phyloP scores from a whole-genome alignment of 768 basidiomycete species.

The Pleurotus salmoneostramineus region DNA sequence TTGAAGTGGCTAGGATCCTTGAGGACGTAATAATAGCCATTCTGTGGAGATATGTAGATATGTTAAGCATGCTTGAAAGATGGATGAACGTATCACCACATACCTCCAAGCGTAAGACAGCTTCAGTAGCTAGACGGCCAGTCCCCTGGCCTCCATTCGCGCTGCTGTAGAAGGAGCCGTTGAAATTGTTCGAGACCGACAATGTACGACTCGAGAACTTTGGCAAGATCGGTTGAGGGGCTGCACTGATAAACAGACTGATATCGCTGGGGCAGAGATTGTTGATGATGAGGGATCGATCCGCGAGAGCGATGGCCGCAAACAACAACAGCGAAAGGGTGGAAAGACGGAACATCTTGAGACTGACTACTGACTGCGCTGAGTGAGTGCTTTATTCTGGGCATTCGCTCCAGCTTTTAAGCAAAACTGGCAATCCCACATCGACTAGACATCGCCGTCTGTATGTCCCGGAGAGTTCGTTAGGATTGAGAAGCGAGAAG shows the following conservation, averaged over 20 bases:
- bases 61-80: neutral
- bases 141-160: conserved; percentile 16
- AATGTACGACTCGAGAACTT: conserved; percentile 11
- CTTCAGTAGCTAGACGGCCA: conserved; percentile 14
- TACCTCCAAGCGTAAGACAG: conserved; percentile 18
- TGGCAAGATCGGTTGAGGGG: conserved; percentile 12
- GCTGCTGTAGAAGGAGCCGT: conserved; percentile 18
- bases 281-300: conserved; percentile 10
- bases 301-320: neutral
- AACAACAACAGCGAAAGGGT: neutral
- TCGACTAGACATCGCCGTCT: too few relatives aligned
- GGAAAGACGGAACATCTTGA: neutral
- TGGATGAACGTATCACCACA: neutral
- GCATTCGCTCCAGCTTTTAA: neutral
- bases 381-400: neutral
- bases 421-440: neutral
- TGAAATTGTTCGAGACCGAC: conserved; percentile 7
- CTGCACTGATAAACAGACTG: conserved; percentile 15
- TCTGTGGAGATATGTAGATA: conserved; percentile 9
- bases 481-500: too few relatives aligned
- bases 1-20: conserved; percentile 27
- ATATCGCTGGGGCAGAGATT: conserved; percentile 20
- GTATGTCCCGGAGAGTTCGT: too few relatives aligned
- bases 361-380: neutral
- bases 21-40: conserved; percentile 26